These are phyloP conservation scores for Monotropa hypopitys DNA, from an alignment of 179 eudicot species.

Conservation along the genomic window DNA sequence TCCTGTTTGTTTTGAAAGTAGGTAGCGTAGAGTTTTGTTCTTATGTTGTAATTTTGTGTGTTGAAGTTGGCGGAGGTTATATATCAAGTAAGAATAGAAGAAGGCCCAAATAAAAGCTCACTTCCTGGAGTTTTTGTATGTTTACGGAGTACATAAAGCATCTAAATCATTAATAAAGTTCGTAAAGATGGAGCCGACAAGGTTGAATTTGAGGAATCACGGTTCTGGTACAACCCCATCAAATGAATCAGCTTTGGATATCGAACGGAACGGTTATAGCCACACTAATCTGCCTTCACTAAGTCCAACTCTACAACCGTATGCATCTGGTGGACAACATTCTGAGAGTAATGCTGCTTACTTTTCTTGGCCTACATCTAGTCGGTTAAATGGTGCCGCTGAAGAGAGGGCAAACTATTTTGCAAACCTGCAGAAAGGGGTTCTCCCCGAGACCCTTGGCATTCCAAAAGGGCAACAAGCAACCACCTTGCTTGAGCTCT, in stretches of 20 bases:
- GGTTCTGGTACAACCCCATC: slow-evolving; percentile 66
- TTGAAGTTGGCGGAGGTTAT: background rate
- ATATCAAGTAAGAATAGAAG: background rate
- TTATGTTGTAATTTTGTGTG: background rate
- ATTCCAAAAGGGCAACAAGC: slow-evolving; percentile 85
- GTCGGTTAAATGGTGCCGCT: slow-evolving; percentile 75
- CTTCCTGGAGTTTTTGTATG: background rate
- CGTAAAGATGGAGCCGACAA: slow-evolving; percentile 28
- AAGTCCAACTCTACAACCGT: slow-evolving; percentile 67
- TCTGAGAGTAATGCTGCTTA: slow-evolving; percentile 76
- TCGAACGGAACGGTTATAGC: slow-evolving; percentile 49
- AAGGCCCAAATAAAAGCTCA: background rate
- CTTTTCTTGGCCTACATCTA: slow-evolving; percentile 91
- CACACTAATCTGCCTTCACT: slow-evolving; percentile 50
- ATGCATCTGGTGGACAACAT: slow-evolving; percentile 86
- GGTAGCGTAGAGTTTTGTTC: background rate
- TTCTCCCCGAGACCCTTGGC: slow-evolving; percentile 62
- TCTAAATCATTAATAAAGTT: background rate
- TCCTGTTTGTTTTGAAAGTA: background rate
- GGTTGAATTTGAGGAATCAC: slow-evolving; percentile 18
- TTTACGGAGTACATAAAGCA: background rate
- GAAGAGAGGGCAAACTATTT: slow-evolving; percentile 88
- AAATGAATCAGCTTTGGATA: slow-evolving; percentile 83
- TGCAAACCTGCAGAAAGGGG: slow-evolving; percentile 90
- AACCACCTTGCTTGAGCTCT: slow-evolving; percentile 76